These are phyloP conservation scores for Phaeodactylum tricornutum DNA, from an alignment of 108 stramenopile genomes.

Conservation along the genomic window DNA sequence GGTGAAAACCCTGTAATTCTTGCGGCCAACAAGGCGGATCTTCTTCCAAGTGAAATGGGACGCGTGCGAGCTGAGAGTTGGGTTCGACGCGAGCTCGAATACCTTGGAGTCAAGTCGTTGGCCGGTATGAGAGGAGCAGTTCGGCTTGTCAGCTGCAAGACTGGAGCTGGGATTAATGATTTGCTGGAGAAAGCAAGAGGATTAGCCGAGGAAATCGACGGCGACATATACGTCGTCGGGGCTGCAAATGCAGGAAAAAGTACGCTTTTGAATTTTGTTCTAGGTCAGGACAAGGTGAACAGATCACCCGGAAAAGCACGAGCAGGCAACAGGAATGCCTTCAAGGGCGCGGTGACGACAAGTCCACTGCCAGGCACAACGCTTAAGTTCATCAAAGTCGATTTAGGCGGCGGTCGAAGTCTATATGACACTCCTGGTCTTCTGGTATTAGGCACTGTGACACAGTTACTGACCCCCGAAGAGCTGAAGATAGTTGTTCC, in stretches of 20 bases:
- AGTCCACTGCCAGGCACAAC: constrained; percentile 85
- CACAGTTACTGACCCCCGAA: constrained; percentile 75
- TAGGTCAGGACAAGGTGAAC: constrained; percentile 31
- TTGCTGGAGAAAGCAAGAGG: constrained; percentile 69
- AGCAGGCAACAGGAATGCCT: constrained; percentile 64
- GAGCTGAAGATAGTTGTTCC: constrained; percentile 85
- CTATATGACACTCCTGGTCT: constrained; percentile 86
- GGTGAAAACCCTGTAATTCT: constrained; percentile 88
- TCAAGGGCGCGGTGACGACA: constrained; percentile 72
- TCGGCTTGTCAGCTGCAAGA: constrained; percentile 74
- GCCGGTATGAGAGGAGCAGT: constrained; percentile 86
- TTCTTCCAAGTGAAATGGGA: constrained; percentile 77
- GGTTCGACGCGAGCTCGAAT: constrained; percentile 83
- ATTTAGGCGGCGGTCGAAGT: constrained; percentile 53
- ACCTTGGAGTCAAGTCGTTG: constrained; percentile 66
- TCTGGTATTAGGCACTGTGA: constrained; percentile 72
- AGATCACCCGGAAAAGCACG: constrained; percentile 24
- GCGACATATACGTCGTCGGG: constrained; percentile 85
- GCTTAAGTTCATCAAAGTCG: constrained; percentile 80
- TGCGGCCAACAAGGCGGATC: constrained; percentile 83
- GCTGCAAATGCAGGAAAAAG: constrained; percentile 87
- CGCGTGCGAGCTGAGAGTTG: constrained; percentile 73
- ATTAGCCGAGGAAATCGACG: constrained; percentile 63
- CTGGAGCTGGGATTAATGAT: constrained; percentile 60
- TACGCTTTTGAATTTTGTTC: constrained; percentile 72